A percentile compares a stretch with the other conserved stretches of the same genome.
phyloP scores from a whole-genome alignment of 169 alveolate species.

The Plasmodium adleri region DNA sequence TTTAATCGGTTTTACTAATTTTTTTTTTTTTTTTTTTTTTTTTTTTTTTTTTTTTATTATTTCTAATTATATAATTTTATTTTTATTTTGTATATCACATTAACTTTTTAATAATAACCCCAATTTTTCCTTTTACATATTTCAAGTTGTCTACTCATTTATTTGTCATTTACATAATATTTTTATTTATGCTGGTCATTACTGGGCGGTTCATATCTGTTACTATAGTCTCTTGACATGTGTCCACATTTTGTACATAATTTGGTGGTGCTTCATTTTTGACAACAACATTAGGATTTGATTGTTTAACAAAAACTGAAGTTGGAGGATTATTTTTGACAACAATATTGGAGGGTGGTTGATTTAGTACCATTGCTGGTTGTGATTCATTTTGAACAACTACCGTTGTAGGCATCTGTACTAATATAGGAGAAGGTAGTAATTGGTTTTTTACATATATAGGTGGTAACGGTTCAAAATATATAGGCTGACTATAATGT shows the following conservation, averaged over 20 bases:
- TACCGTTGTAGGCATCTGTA: slow-evolving; percentile 87
- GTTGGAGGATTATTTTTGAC: slow-evolving; percentile 88
- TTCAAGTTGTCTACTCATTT: background rate
- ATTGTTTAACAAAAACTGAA: slow-evolving; percentile 85
- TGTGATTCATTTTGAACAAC: slow-evolving; percentile 86
- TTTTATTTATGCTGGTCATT: slow-evolving; percentile 44
- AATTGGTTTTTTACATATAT: slow-evolving; percentile 73
- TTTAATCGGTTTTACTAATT: too few species aligned
- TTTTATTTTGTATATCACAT: too few species aligned
- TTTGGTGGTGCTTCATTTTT: slow-evolving; percentile 82
- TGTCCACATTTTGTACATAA: slow-evolving; percentile 61
- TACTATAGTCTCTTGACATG: slow-evolving; percentile 68
- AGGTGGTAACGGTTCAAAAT: slow-evolving; percentile 76
- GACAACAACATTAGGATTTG: slow-evolving; percentile 86
- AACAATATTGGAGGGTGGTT: slow-evolving; percentile 88
- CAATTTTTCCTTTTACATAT: background rate
- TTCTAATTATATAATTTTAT: too few species aligned
- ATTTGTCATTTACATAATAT: slow-evolving; percentile 7
- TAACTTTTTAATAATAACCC: too few species aligned
- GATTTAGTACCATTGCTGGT: slow-evolving; percentile 88
- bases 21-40: too few species aligned
- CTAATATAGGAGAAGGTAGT: slow-evolving; percentile 75
- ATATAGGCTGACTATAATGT: slow-evolving; percentile 70
- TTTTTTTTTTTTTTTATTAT: too few species aligned
- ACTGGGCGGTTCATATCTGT: slow-evolving; percentile 53